Percentiles rank a stretch among this genome's conserved stretches.
These are phyloP conservation scores for Boletus insuetus DNA, from an alignment of 768 basidiomycete species.

Conservation along the genomic window DNA sequence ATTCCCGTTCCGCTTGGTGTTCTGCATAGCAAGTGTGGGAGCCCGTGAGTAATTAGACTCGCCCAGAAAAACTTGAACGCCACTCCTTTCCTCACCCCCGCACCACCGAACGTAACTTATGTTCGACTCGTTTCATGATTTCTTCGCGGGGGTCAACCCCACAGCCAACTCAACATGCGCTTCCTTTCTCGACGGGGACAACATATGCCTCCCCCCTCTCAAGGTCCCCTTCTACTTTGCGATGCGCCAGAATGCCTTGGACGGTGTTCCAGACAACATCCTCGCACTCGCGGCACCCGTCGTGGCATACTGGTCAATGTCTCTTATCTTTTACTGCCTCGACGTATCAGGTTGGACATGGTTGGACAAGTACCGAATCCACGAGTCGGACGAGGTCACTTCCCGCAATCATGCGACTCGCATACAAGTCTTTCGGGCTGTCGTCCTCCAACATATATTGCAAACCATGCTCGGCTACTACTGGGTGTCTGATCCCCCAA, in stretches of 20 bases:
- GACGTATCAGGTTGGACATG: constrained; percentile 76
- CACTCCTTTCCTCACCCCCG: too few relatives aligned
- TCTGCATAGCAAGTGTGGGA: constrained; percentile 9
- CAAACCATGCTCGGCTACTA: constrained; percentile 76
- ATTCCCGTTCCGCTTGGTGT: neutral
- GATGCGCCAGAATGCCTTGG: constrained; percentile 44
- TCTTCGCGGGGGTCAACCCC: neutral
- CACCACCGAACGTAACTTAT: neutral
- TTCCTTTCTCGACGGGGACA: constrained; percentile 32
- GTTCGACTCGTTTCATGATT: constrained; percentile 12
- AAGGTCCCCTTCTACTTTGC: constrained; percentile 57
- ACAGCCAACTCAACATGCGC: constrained; percentile 39
- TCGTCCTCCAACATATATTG: constrained; percentile 80
- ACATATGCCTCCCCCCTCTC: constrained; percentile 36
- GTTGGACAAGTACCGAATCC: constrained; percentile 83
- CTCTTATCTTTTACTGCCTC: constrained; percentile 76
- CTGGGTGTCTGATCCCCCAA: constrained; percentile 54
- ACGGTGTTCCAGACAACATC: constrained; percentile 63
- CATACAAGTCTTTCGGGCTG: constrained; percentile 70
- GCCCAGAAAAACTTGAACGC: too few relatives aligned
- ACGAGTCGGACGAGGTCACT: constrained; percentile 79
- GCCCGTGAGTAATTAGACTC: neutral
- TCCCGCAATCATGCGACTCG: constrained; percentile 73
- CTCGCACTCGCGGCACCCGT: constrained; percentile 75
- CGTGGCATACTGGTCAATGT: constrained; percentile 79